Evolutionary conservation across 331 rosid species (phyloP).

Genomic region (Phaseolus coccineus): DNA sequence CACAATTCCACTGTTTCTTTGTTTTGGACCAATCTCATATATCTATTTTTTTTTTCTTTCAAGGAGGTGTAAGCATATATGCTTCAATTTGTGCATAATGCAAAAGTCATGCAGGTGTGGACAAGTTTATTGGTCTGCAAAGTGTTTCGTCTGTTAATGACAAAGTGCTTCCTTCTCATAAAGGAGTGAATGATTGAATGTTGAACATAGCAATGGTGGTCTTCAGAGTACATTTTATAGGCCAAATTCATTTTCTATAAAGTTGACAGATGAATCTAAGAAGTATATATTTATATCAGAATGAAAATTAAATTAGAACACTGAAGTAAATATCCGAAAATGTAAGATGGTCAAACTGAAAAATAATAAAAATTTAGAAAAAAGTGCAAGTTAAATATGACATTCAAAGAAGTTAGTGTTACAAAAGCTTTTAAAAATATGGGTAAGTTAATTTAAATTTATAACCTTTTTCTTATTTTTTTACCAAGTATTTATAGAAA

Average conservation of each 20-base stretch:
- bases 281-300: not conserved
- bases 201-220: not conserved
- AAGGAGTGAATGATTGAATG: conserved; percentile 4
- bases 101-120: conserved; percentile 10
- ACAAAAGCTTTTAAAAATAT: no score
- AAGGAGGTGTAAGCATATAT: conserved; percentile 35
- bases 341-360: not conserved
- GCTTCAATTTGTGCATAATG: conserved; percentile 32
- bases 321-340: not conserved
- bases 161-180: not conserved
- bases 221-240: not conserved
- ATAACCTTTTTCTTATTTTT: no score
- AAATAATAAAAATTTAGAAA: no score
- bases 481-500: no score
- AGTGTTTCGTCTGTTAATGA: conserved; percentile 20
- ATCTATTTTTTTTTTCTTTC: not conserved
- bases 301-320: not conserved
- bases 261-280: not conserved
- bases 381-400: no score
- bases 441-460: no score
- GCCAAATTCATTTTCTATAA: not conserved
- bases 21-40: conserved; percentile 23
- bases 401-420: no score
- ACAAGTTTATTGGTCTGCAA: conserved; percentile 23
- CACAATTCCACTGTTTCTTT: conserved; percentile 33